phyloP scores from a whole-genome alignment of 371 early-diverging fungal species.

The Smittium culicis region DNA sequence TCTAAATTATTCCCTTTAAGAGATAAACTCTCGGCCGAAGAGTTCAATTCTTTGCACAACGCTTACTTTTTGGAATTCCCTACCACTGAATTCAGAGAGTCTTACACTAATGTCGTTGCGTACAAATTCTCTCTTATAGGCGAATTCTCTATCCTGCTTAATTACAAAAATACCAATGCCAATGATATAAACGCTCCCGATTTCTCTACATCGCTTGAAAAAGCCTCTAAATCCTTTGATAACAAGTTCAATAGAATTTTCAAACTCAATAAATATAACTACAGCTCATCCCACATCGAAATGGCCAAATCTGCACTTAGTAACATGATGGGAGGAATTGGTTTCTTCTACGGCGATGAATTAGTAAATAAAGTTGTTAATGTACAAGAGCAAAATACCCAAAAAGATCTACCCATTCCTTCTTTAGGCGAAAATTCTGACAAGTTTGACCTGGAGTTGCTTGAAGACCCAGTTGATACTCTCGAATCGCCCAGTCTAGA shows the following conservation, averaged over 20 bases:
- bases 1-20: background rate
- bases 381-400: too few species aligned
- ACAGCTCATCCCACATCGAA: constrained; percentile 37
- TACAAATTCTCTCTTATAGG: background rate
- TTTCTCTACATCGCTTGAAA: background rate
- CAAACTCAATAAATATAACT: constrained; percentile 49
- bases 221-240: constrained; percentile 37
- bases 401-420: too few species aligned
- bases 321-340: constrained; percentile 83
- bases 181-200: background rate
- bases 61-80: background rate
- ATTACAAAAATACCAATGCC: background rate
- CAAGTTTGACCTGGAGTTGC: too few species aligned
- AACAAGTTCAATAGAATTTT: constrained; percentile 61
- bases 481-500: too few species aligned
- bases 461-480: too few species aligned
- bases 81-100: background rate
- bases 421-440: too few species aligned
- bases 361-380: background rate
- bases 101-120: background rate
- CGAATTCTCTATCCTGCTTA: background rate
- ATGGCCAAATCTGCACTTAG: constrained; percentile 65
- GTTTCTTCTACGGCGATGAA: constrained; percentile 23
- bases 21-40: background rate
- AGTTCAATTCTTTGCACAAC: background rate